Evolutionary conservation across 129 eudicot genomes (phyloP).

Genomic region (Helichrysum umbraculigerum): DNA sequence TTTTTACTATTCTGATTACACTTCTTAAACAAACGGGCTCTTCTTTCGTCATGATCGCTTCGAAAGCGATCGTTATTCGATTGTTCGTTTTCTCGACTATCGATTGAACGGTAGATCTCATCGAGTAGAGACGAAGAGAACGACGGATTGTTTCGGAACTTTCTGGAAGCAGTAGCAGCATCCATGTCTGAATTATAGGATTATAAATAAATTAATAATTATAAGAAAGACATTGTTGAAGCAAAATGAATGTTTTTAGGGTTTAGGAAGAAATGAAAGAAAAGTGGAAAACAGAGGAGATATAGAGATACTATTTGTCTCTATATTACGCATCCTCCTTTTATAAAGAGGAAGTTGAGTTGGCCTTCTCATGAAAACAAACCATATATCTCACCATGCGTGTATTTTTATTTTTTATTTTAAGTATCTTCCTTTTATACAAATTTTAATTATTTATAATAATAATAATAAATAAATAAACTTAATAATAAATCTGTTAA

Average conservation of each 20-base stretch:
- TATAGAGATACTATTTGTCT: neutral
- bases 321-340: slow-evolving; percentile 19
- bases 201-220: too few species aligned
- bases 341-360: slow-evolving; percentile 14
- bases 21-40: slow-evolving; percentile 42
- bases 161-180: slow-evolving; percentile 19
- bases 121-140: slow-evolving; percentile 80
- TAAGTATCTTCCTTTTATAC: too few species aligned
- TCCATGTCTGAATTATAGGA: neutral
- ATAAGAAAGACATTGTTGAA: slow-evolving; percentile 11
- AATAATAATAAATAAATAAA: too few species aligned
- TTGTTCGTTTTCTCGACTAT: slow-evolving; percentile 32
- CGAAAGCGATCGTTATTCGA: slow-evolving; percentile 6
- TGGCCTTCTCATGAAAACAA: slow-evolving; percentile 1
- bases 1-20: slow-evolving; percentile 52
- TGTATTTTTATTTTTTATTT: too few species aligned
- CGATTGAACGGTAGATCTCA: slow-evolving; percentile 73
- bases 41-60: slow-evolving; percentile 19
- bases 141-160: slow-evolving; percentile 39
- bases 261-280: neutral
- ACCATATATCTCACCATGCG: too few species aligned
- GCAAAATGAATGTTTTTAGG: slow-evolving; percentile 8
- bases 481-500: too few species aligned
- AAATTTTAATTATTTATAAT: too few species aligned
- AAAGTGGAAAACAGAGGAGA: slow-evolving; percentile 10